Evolutionary conservation across 495 filamentous ascomycete genomes (phyloP).

Genomic region (Penicillium soppii): DNA sequence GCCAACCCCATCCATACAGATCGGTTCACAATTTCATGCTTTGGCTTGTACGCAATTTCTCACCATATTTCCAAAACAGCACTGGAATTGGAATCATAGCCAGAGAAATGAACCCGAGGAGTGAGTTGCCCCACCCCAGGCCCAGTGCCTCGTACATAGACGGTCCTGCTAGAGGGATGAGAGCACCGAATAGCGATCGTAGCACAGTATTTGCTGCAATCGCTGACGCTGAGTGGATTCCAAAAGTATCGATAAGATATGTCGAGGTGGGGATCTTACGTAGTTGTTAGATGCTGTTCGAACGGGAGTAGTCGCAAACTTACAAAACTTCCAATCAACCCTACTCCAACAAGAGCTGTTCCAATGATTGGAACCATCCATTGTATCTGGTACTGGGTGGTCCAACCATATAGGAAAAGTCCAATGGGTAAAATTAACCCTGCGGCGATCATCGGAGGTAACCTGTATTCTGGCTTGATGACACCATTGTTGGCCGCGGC

Average conservation of each 20-base stretch:
- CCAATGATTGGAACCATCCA: slow-evolving; percentile 32
- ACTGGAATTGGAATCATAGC: too few species aligned
- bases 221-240: not conserved
- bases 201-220: not conserved
- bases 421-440: slow-evolving; percentile 45
- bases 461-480: not conserved
- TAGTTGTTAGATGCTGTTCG: too few species aligned
- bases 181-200: not conserved
- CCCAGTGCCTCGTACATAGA: not conserved
- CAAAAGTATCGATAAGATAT: not conserved
- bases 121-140: not conserved
- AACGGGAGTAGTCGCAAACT: too few species aligned
- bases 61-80: not conserved
- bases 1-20: too few species aligned
- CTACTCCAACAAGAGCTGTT: not conserved
- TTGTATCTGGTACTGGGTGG: slow-evolving; percentile 46
- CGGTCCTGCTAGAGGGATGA: not conserved
- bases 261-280: not conserved
- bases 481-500: not conserved
- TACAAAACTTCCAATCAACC: too few species aligned
- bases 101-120: not conserved
- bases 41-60: not conserved
- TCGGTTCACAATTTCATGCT: not conserved
- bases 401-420: slow-evolving; percentile 66
- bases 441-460: slow-evolving; percentile 6